Base-by-base conservation (phyloP, 2,329 filamentous ascomycete genomes). In the Colletotrichum orbiculare region DNA sequence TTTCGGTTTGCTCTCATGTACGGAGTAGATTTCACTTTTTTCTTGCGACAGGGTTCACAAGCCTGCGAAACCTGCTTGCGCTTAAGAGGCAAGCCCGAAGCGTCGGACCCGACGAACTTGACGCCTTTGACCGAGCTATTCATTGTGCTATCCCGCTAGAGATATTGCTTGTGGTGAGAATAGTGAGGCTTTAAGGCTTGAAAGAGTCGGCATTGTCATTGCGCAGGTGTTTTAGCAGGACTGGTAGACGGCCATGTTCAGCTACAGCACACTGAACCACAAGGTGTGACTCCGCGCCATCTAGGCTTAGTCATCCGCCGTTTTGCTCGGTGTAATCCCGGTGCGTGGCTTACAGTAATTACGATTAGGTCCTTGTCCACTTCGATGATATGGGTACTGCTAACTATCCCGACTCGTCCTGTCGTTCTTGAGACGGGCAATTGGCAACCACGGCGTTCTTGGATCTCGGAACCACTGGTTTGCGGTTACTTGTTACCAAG, bases 1-100 rank as follows among this genome's bases (percentile, higher is more conserved):
- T 34, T 43, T 7, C 37, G 8, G 4, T 9, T 34, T 2, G 10
- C 8, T 9, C n/a, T 15, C 41, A 25, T 9, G 2, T 35, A 43
- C 10, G 15, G 8, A 66, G 38, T 8, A 1, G 10, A n/a, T 72
- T 50, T 25, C 54, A 84, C 83, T 79, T 88, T 88, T 66, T 83
- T 83, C 53, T 81, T 82, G 5, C 86, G 82, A 68, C 87, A 89
- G 2, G 77, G 74, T 0, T 79, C 77, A 67, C 87, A 89, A 5
- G 87, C 87, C 37, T 87, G 85, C 62, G 82, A 81, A 25, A 87
- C 85, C 71, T 89, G 87, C 68, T 86, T 86, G 54, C 86, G 78
- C 76, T 89, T 89, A 59, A 86, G 77, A 5, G 85, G 85, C 63
- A 87, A 74, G 15, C 85, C 85, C 33, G 78, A 78, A 6, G 78